Evolutionary conservation across 208 protist species (phyloP).

Genomic region (Blastocrithidia nonstop): DNA sequence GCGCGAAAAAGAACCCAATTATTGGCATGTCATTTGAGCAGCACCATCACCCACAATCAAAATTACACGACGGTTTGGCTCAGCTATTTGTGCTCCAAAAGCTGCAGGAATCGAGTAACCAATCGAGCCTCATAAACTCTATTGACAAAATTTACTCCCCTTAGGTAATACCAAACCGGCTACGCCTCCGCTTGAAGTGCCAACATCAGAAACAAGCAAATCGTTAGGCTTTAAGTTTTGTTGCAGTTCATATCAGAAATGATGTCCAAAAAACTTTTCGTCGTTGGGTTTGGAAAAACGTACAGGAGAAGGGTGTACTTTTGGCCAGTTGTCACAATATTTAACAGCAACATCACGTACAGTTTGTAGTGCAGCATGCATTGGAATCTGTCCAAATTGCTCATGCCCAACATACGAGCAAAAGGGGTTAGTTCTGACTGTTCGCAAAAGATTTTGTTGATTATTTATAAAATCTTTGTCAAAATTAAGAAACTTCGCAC

Average conservation of each 20-base stretch:
- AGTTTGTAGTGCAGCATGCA: conserved; percentile 10
- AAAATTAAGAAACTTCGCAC: conserved; percentile 35
- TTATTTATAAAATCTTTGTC: no score
- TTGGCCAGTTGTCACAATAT: conserved; percentile 8
- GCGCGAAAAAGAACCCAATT: conserved; percentile 21
- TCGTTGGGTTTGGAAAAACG: conserved; percentile 8
- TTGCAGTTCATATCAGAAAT: conserved; percentile 28
- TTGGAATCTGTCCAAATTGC: conserved; percentile 8
- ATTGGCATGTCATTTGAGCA: conserved; percentile 26
- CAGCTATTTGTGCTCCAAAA: conserved; percentile 18
- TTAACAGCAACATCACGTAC: conserved; percentile 9
- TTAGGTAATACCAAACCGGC: conserved; percentile 15
- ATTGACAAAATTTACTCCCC: conserved; percentile 5
- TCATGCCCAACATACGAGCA: conserved; percentile 1
- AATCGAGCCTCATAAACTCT: conserved; percentile 24
- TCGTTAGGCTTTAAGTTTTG: conserved; percentile 12
- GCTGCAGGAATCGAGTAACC: conserved; percentile 25
- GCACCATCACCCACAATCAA: conserved; percentile 17
- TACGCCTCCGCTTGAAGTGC: conserved; percentile 15
- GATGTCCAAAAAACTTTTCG: conserved; percentile 8
- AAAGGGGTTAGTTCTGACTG: conserved; percentile 17
- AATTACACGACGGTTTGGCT: conserved; percentile 15
- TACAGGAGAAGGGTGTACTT: conserved; percentile 5
- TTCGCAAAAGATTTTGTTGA: no score
- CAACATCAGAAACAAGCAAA: conserved; percentile 24